Conservation (phyloP, 2,329 filamentous ascomycete genomes). For the Fusarium liriodendri region DNA sequence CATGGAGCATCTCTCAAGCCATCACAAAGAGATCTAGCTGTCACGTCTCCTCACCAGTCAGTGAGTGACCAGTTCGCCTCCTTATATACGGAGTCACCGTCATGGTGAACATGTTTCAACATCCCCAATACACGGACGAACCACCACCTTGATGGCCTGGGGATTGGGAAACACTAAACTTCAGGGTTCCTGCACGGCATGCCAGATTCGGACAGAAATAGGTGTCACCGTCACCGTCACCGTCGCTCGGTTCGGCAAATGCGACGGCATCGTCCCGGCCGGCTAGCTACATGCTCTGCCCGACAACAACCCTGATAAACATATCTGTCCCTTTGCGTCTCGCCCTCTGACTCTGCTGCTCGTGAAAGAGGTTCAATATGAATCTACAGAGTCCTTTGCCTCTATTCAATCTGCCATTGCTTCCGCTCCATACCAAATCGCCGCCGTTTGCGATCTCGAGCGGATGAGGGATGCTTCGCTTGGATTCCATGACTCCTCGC, state of each 20-base stretch:
- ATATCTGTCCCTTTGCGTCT: background rate
- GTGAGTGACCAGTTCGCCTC: background rate
- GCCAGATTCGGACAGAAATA: background rate
- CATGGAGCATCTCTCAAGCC: background rate
- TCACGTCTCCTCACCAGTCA: background rate
- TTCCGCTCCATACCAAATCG: constrained; percentile 9
- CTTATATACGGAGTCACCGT: background rate
- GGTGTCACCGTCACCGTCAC: constrained; percentile 11
- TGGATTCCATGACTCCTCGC: background rate
- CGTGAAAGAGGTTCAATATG: background rate
- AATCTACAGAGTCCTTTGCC: background rate
- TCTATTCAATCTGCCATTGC: background rate
- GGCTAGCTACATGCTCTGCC: constrained; percentile 19
- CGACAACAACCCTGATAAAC: constrained; percentile 32
- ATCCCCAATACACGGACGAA: background rate
- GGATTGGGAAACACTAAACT: background rate
- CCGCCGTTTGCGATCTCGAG: constrained; percentile 17
- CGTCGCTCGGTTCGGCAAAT: constrained; percentile 28
- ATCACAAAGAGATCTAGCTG: background rate
- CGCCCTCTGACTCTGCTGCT: background rate
- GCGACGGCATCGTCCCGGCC: constrained; percentile 16
- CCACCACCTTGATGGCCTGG: constrained; percentile 6
- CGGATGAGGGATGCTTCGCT: constrained; percentile 13
- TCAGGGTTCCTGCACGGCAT: background rate
- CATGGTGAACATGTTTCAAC: background rate